Conservation (phyloP, 1,139 yeast species). For the Debaryomycetaceae sp. region DNA sequence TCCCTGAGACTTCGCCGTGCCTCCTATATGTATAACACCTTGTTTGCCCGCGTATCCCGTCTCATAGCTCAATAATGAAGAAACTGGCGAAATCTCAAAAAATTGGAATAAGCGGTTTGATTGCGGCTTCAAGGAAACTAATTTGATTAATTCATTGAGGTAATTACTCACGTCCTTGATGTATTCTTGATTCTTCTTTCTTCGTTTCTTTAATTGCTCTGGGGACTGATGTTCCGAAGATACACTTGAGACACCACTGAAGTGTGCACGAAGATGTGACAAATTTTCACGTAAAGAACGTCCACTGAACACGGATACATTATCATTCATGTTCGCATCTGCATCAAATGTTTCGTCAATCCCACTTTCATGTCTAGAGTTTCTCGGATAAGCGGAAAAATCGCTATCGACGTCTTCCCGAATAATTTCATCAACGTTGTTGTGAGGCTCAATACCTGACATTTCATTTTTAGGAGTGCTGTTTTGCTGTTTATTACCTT, state of each 20-base stretch:
- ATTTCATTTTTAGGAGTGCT: background rate
- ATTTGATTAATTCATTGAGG: slow-evolving; percentile 55
- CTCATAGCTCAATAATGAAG: slow-evolving; percentile 80
- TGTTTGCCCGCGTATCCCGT: slow-evolving; percentile 83
- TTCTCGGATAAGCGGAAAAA: background rate
- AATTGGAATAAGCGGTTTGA: slow-evolving; percentile 80
- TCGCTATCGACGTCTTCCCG: background rate
- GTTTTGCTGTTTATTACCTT: background rate
- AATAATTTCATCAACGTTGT: background rate
- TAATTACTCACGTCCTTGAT: slow-evolving; percentile 54
- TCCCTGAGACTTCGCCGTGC: slow-evolving; percentile 84
- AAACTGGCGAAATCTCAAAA: slow-evolving; percentile 85
- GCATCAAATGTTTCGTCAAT: background rate
- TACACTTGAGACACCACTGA: slow-evolving; percentile 25
- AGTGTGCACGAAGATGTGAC: slow-evolving; percentile 27
- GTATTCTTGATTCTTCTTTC: slow-evolving; percentile 34
- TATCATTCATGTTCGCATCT: slow-evolving; percentile 5
- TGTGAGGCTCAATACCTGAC: background rate
- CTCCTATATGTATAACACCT: slow-evolving; percentile 75
- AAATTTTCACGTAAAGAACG: slow-evolving; percentile 23
- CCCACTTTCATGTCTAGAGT: background rate
- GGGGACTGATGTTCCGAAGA: slow-evolving; percentile 28
- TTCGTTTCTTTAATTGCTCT: slow-evolving; percentile 23
- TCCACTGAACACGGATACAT: slow-evolving; percentile 15
- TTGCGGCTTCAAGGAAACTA: slow-evolving; percentile 70